Evolutionary conservation across 1,139 yeast species (phyloP).

Genomic region (Martiniozyma asiatica): DNA sequence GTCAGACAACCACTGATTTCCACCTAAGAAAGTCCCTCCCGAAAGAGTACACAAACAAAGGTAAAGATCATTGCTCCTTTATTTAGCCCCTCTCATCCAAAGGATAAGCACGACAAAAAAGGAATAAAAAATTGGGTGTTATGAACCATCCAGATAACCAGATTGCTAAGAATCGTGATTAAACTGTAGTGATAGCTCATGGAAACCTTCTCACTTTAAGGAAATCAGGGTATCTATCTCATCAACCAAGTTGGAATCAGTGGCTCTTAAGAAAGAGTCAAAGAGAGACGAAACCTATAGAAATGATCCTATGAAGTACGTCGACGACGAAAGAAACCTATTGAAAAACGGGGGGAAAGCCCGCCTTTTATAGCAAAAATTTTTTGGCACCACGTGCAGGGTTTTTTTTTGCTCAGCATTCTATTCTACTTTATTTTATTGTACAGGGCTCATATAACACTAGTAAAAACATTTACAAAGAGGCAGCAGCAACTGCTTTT

Average conservation of each 20-base stretch:
- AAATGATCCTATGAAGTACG: slow-evolving; percentile 99
- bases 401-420: too few species aligned
- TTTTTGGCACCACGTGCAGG: too few species aligned
- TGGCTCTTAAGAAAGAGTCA: slow-evolving; percentile 99
- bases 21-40: slow-evolving; percentile 83
- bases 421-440: too few species aligned
- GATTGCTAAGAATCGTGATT: slow-evolving; percentile 59
- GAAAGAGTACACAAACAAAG: slow-evolving; percentile 74
- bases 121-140: slow-evolving; percentile 20
- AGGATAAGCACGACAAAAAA: slow-evolving; percentile 9
- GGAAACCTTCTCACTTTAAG: slow-evolving; percentile 72
- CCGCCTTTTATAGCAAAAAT: slow-evolving; percentile 5
- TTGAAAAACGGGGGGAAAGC: neutral
- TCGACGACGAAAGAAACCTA: slow-evolving; percentile 48
- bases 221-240: slow-evolving; percentile 90
- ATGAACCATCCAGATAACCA: slow-evolving; percentile 47
- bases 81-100: too few species aligned
- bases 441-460: too few species aligned
- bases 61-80: slow-evolving; percentile 99
- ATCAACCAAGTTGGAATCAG: slow-evolving; percentile 99
- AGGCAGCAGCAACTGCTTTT: too few species aligned
- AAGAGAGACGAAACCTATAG: slow-evolving; percentile 99
- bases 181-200: slow-evolving; percentile 46
- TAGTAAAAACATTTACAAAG: too few species aligned
- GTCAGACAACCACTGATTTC: slow-evolving; percentile 34